Percentiles rank a stretch among this genome's conserved stretches.
Evolutionary conservation across 805 yeast species (phyloP).

Genomic region (Saturnispora ahearnii): DNA sequence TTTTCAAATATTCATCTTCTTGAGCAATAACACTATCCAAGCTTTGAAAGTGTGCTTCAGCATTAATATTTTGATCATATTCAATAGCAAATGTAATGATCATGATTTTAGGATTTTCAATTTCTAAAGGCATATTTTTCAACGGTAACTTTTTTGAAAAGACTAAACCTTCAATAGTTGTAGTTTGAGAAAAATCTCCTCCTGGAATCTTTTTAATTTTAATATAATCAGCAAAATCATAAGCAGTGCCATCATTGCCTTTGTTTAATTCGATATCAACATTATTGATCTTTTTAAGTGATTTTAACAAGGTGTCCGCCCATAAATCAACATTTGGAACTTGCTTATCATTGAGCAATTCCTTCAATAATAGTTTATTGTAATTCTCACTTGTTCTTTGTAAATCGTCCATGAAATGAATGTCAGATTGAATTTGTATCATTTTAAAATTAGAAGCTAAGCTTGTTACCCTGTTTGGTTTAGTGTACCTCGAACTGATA

Average conservation of each 20-base stretch:
- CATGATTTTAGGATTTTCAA: constrained; percentile 66
- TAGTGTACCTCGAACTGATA: constrained; percentile 9
- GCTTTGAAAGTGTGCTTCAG: constrained; percentile 15
- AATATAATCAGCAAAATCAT: constrained; percentile 82
- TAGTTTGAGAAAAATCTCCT: constrained; percentile 52
- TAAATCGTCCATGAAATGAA: constrained; percentile 28
- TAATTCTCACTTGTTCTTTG: constrained; percentile 33
- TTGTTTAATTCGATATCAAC: constrained; percentile 51
- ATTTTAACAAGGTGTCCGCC: constrained; percentile 42
- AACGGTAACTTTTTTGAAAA: constrained; percentile 79
- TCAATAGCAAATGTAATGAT: constrained; percentile 85
- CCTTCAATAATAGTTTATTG: constrained; percentile 44
- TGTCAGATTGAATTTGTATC: constrained; percentile 10
- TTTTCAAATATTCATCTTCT: constrained; percentile 75
- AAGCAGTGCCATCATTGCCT: constrained; percentile 49
- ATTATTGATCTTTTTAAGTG: constrained; percentile 46
- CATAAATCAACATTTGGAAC: constrained; percentile 47
- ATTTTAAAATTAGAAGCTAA: constrained; percentile 2
- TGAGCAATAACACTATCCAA: constrained; percentile 65
- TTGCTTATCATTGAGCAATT: constrained; percentile 54
- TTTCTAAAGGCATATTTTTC: constrained; percentile 60
- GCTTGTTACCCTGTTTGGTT: not conserved
- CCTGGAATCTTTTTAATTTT: constrained; percentile 83
- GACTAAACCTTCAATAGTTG: constrained; percentile 65
- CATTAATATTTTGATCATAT: constrained; percentile 48